Evolutionary conservation across 2,329 filamentous ascomycete species (phyloP), one percentile per base, ranked within the genome.

Genomic region (Eurotiales sp.): DNA sequence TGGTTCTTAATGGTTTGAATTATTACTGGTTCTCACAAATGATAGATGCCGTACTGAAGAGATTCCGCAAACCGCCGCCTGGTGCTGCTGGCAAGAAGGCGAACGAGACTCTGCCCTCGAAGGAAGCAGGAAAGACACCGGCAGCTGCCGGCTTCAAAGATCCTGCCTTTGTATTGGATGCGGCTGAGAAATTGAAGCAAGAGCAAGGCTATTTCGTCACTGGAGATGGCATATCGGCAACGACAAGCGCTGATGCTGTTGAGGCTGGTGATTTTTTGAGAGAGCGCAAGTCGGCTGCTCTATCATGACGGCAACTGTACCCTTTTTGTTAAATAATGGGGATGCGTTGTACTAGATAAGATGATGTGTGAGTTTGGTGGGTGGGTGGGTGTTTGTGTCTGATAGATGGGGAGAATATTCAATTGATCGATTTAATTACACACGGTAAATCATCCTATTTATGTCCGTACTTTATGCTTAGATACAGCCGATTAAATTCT

Each of bases 21-120:
- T 79, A 81, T 64, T 84, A 78, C 68, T 86, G 83, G 83, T 85
- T 85, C 63, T 74, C 74, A 53, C 84, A 84, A 72, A 86, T 86
- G 83, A 80, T 86, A 43, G 77, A 81, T 60, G 81, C 83, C 8
- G 79, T 86, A 21, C 70, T 80, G 56, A 84, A 82, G 64, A 73
- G 83, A 42, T 86, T 86, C 64, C 75, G 79, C 15, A 58, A 59
- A 15, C 65, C 67, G 11, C 56, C 62, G 4, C n/a, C n/a, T n/a
- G n/a, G n/a, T n/a, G 52, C 59, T 8, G 53, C 59, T 36, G 47
- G 53, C 27, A 64, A 70, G 53, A 57, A 64, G 39, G 58, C 57
- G 34, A 58, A 59, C 12, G 58, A 59, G 29, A 36, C 51, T 14
- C 21, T 57, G 3, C 46, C 61, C 64, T 7, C 8, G 4, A 37